Conservation (phyloP, 257 asterid species). For the Salvia splendens region DNA sequence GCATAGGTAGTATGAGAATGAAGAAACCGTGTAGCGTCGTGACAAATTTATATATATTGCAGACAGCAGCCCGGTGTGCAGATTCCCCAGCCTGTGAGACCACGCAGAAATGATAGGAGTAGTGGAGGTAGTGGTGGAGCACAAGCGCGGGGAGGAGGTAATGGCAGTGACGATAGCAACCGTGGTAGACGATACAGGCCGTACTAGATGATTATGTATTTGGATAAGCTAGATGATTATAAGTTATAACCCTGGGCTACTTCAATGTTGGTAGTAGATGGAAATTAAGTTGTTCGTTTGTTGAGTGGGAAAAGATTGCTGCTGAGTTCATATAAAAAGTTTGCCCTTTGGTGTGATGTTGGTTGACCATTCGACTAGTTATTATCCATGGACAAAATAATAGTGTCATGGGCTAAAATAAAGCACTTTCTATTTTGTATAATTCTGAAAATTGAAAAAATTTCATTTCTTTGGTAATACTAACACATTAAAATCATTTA, state of each 20-base stretch:
- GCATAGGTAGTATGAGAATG: background rate
- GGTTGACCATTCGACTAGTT: too few species aligned
- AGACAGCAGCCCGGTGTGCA: conserved; percentile 95
- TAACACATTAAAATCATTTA: too few species aligned
- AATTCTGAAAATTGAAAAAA: too few species aligned
- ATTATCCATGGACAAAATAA: too few species aligned
- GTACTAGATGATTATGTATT: conserved; percentile 51
- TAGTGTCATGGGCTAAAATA: too few species aligned
- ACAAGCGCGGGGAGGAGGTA: conserved; percentile 55
- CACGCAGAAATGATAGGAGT: conserved; percentile 75
- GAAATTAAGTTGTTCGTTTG: background rate
- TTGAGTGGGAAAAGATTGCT: too few species aligned
- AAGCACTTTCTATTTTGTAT: too few species aligned
- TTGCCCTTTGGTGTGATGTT: too few species aligned
- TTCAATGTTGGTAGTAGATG: background rate
- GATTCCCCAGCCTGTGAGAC: conserved; percentile 66
- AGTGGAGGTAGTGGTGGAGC: conserved; percentile 48
- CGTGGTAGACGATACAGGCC: conserved; percentile 82
- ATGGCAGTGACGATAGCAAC: conserved; percentile 53
- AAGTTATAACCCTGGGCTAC: conserved; percentile 18
- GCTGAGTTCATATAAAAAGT: too few species aligned
- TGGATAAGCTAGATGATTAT: conserved; percentile 23
- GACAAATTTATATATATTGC: conserved; percentile 26
- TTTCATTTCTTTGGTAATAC: too few species aligned
- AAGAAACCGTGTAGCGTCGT: background rate